A percentile compares a stretch with the other conserved stretches of the same genome.
Evolutionary conservation across 73 alveolate species (phyloP).

Genomic region (Paramecium tetraurelia): DNA sequence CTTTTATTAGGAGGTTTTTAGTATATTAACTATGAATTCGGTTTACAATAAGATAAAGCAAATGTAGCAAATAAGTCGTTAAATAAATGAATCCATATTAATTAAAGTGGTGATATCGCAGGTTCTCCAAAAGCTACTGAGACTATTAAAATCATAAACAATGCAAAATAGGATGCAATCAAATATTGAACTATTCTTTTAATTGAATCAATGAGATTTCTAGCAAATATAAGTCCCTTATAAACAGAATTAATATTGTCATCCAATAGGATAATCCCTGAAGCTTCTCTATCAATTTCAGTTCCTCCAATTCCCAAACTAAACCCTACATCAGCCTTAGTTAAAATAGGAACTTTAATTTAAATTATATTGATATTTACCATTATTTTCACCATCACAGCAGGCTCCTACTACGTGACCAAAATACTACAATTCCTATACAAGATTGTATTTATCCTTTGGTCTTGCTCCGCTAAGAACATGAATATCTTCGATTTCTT

Average conservation of each 20-base stretch:
- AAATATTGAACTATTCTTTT: slow-evolving; percentile 85
- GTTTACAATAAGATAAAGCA: slow-evolving; percentile 94
- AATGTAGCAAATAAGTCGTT: slow-evolving; percentile 85
- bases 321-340: slow-evolving; percentile 85
- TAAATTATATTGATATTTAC: neutral
- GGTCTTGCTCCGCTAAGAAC: slow-evolving; percentile 93
- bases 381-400: slow-evolving; percentile 74
- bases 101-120: slow-evolving; percentile 81
- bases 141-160: slow-evolving; percentile 72
- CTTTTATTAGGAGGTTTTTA: slow-evolving; percentile 82
- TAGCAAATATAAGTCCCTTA: slow-evolving; percentile 85
- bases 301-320: slow-evolving; percentile 91
- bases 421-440: slow-evolving; percentile 78
- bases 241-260: slow-evolving; percentile 86
- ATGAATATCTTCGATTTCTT: slow-evolving; percentile 60
- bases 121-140: slow-evolving; percentile 78
- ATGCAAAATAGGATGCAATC: slow-evolving; percentile 80
- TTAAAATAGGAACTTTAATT: slow-evolving; percentile 40
- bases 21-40: slow-evolving; percentile 73
- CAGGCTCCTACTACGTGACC: slow-evolving; percentile 92
- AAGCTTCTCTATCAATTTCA: slow-evolving; percentile 90
- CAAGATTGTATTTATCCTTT: slow-evolving; percentile 85
- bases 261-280: slow-evolving; percentile 85
- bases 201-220: slow-evolving; percentile 88
- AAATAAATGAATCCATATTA: slow-evolving; percentile 88